phyloP scores from a whole-genome alignment of 2,329 filamentous ascomycete species.

The Tympanopsis confertula region DNA sequence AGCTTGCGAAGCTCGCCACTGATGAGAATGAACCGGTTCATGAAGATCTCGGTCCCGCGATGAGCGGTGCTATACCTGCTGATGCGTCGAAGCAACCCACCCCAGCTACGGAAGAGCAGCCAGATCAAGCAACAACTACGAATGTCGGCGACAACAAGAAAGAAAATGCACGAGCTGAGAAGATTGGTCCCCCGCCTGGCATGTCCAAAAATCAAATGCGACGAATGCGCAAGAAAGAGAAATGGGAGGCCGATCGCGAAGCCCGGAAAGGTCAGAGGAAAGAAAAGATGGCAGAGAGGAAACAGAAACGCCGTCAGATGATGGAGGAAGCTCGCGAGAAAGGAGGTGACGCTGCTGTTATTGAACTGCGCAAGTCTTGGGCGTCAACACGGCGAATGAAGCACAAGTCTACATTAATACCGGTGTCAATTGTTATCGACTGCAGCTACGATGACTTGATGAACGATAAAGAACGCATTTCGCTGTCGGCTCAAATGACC shows the following conservation, averaged over 20 bases:
- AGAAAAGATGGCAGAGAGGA: slow-evolving; percentile 39
- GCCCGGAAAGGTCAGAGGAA: slow-evolving; percentile 44
- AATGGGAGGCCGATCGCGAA: slow-evolving; percentile 7
- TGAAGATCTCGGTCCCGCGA: neutral
- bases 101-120: neutral
- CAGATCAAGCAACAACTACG: neutral
- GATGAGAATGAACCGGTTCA: neutral
- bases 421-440: slow-evolving; percentile 48
- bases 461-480: slow-evolving; percentile 46
- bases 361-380: neutral
- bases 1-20: neutral
- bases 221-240: neutral
- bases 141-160: neutral
- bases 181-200: neutral
- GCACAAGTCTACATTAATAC: slow-evolving; percentile 31
- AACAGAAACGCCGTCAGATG: slow-evolving; percentile 28
- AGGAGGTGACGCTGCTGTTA: neutral
- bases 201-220: neutral
- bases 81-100: neutral
- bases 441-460: slow-evolving; percentile 54
- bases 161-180: neutral
- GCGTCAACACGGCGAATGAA: slow-evolving; percentile 2
- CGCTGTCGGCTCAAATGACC: slow-evolving; percentile 45
- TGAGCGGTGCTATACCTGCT: neutral
- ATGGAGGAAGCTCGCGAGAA: neutral